phyloP scores from a whole-genome alignment of 768 basidiomycete genomes.

The Porphyrellus cyaneotinctus region DNA sequence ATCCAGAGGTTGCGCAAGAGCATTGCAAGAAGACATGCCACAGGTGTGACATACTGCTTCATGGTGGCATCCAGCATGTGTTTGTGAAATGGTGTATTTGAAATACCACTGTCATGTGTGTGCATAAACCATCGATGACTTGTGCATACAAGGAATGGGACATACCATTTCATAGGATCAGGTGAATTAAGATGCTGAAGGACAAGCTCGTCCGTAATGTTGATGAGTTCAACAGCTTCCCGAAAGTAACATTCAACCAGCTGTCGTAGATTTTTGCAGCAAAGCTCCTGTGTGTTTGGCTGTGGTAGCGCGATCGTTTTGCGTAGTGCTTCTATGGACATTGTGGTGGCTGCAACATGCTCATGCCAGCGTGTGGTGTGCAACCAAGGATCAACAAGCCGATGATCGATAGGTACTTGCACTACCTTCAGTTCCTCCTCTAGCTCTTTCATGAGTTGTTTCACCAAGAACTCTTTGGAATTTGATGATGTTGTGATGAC shows the following conservation, averaged over 20 bases:
- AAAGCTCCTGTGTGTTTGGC: neutral
- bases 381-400: neutral
- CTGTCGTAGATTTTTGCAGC: accelerated
- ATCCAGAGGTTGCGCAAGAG: neutral
- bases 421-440: neutral
- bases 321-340: neutral
- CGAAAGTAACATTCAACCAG: neutral
- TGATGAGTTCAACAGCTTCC: neutral
- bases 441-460: neutral
- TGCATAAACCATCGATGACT: neutral
- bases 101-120: constrained; percentile 10
- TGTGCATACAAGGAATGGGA: too few relatives aligned
- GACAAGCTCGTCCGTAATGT: constrained; percentile 3
- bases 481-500: neutral
- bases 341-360: neutral
- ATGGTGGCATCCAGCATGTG: constrained; percentile 13
- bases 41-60: constrained; percentile 8
- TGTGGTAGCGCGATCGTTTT: accelerated
- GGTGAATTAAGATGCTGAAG: constrained; percentile 7
- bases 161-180: constrained; percentile 6
- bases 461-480: neutral
- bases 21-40: constrained; percentile 2
- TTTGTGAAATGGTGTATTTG: constrained; percentile 22
- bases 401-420: neutral
- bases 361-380: neutral